Base-by-base conservation (phyloP, 2,329 filamentous ascomycete genomes). In the Neofusicoccum laricinum region DNA sequence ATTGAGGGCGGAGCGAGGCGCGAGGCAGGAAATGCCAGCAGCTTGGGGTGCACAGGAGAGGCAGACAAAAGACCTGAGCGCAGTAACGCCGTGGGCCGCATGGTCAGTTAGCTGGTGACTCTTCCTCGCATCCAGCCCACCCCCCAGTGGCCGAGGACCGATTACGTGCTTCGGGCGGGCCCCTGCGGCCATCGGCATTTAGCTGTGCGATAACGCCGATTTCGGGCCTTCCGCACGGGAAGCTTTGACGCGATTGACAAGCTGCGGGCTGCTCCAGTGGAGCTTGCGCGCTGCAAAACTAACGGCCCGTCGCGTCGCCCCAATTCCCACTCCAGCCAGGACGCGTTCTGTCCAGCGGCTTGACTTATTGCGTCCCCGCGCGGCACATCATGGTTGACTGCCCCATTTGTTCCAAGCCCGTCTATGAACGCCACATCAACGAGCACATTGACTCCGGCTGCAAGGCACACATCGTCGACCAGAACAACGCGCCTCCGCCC, bases 391-490 rank as follows among this genome's bases (percentile, higher is more conserved):
- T 82, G 83, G 90, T 96, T 69, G 85, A 87, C 71, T 97, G 93
- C 74, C 93, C 93, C 15, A 91, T 93, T 69, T 97, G 93, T 81
- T 83, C 86, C 72, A 89, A 90, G 71, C 81, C 84, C 64, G 91
- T 95, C 71, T 89, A 86, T 68, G 80, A 89, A 68, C 80, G 81
- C 72, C 86, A 90, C 69, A 98, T 98, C 82, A 98, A 98, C 79
- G 84, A 84, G 69, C 94, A 98, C 77, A 87, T 98, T 73, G 95
- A 98, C 79, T 94, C 92, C 34, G 86, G 85, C 68, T 98, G 94
- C 80, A 77, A 85, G 66, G 83, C 81, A 40, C 89, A 89, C 73
- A 76, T 95, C 67, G 80, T 90, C 64, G 85, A 88, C 65, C 73
- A 80, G 69, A 72, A 76, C 36, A 68, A 66, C 45, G 32, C 73